Evolutionary conservation across 805 yeast species (phyloP).

Genomic region (Suhomyces faveliae): DNA sequence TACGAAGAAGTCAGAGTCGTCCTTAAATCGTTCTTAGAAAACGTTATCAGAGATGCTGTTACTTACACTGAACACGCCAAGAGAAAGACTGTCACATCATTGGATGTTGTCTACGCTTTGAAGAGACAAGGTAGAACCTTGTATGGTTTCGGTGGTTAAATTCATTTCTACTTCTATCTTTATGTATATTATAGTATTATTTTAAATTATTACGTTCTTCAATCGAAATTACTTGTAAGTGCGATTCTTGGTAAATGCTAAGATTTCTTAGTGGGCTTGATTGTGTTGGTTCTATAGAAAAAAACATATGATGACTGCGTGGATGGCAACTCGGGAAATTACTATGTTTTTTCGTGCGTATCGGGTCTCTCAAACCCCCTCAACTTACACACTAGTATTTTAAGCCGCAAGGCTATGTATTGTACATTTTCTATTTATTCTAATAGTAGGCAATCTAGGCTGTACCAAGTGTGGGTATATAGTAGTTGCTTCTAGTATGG

Average conservation of each 20-base stretch:
- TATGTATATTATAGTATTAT: constrained; percentile 13
- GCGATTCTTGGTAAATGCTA: too few species aligned
- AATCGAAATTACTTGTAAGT: not conserved
- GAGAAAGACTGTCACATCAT: constrained; percentile 99
- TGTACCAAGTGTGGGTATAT: not conserved
- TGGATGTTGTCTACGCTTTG: constrained; percentile 98
- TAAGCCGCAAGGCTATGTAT: not conserved
- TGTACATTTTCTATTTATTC: not conserved
- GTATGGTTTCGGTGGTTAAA: constrained; percentile 99
- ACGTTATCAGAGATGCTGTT: constrained; percentile 98
- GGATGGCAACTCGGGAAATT: not conserved
- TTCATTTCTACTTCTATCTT: constrained; percentile 9
- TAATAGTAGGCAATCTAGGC: not conserved
- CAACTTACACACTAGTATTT: not conserved
- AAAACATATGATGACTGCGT: not conserved
- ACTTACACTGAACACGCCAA: constrained; percentile 99
- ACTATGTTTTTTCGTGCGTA: not conserved
- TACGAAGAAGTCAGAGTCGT: constrained; percentile 99
- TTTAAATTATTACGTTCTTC: constrained; percentile 1
- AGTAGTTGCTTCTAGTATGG: not conserved
- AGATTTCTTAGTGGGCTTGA: not conserved
- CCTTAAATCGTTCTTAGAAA: constrained; percentile 91
- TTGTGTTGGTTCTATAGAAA: not conserved
- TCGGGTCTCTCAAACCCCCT: not conserved
- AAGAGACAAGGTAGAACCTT: constrained; percentile 99